Conservation (phyloP, 108 stramenopile genomes). For the Thalassiosira profunda region DNA sequence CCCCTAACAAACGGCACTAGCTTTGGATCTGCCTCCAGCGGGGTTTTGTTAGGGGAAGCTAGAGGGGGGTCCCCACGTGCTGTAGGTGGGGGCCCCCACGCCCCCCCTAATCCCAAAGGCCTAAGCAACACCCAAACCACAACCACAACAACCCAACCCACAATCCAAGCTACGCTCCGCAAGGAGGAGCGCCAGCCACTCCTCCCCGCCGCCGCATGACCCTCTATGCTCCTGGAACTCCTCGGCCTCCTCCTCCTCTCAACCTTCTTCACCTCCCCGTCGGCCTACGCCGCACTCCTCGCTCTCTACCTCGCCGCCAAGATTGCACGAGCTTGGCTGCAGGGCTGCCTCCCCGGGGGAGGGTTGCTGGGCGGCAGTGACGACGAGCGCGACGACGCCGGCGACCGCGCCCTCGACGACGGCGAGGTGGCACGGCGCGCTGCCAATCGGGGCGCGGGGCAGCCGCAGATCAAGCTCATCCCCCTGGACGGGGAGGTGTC, state of each 20-base stretch:
- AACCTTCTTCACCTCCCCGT: background rate
- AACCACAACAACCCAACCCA: no score
- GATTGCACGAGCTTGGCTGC: background rate
- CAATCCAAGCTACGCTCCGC: no score
- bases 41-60: no score
- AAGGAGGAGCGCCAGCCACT: no score
- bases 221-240: no score
- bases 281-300: background rate
- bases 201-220: no score
- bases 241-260: background rate
- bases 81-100: no score
- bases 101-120: no score
- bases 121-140: no score
- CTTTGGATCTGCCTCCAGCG: no score
- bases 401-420: background rate
- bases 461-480: background rate
- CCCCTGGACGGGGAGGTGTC: constrained; percentile 1
- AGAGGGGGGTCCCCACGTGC: no score
- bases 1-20: no score
- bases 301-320: background rate
- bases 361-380: background rate
- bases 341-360: constrained; percentile 15
- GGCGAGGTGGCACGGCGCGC: background rate
- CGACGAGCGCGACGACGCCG: background rate
- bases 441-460: background rate